These are phyloP conservation scores for Daldinia grandis DNA, from an alignment of 495 filamentous ascomycete species.

Conservation along the genomic window DNA sequence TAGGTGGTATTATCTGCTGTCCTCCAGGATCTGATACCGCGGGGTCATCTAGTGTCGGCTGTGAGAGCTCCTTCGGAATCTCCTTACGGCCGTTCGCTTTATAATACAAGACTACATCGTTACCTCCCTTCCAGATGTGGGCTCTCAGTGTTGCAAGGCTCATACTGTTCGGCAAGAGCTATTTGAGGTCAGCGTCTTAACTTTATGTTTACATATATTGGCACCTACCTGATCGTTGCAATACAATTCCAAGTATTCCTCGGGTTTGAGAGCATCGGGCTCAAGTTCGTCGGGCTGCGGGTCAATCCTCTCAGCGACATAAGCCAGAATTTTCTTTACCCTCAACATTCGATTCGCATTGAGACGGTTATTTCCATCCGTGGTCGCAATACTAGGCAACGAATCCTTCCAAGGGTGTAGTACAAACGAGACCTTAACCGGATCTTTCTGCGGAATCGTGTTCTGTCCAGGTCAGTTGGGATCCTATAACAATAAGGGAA, in stretches of 20 bases:
- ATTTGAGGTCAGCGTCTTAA: conserved; percentile 24
- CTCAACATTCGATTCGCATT: conserved; percentile 98
- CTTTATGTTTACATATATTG: conserved; percentile 3
- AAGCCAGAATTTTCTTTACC: conserved; percentile 92
- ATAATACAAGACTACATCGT: conserved; percentile 90
- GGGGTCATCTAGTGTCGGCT: conserved; percentile 37
- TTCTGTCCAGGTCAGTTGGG: conserved; percentile 64
- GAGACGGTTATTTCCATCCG: conserved; percentile 81
- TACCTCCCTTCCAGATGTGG: conserved; percentile 90
- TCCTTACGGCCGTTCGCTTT: conserved; percentile 84
- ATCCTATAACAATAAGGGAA: neutral
- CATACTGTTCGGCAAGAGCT: conserved; percentile 72
- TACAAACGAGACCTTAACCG: conserved; percentile 90
- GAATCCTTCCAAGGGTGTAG: conserved; percentile 83
- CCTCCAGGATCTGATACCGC: conserved; percentile 36
- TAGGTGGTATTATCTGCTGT: conserved; percentile 23
- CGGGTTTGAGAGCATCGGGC: conserved; percentile 73
- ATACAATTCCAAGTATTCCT: conserved; percentile 92
- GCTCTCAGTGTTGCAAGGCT: conserved; percentile 89
- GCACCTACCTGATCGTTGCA: conserved; percentile 85
- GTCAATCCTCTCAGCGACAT: conserved; percentile 92
- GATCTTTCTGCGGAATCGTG: conserved; percentile 85
- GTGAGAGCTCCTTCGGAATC: conserved; percentile 49
- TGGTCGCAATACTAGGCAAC: conserved; percentile 72
- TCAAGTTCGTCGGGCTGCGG: conserved; percentile 59